Conservation (phyloP, 2,329 filamentous ascomycete genomes). For the Diplodia seriata region DNA sequence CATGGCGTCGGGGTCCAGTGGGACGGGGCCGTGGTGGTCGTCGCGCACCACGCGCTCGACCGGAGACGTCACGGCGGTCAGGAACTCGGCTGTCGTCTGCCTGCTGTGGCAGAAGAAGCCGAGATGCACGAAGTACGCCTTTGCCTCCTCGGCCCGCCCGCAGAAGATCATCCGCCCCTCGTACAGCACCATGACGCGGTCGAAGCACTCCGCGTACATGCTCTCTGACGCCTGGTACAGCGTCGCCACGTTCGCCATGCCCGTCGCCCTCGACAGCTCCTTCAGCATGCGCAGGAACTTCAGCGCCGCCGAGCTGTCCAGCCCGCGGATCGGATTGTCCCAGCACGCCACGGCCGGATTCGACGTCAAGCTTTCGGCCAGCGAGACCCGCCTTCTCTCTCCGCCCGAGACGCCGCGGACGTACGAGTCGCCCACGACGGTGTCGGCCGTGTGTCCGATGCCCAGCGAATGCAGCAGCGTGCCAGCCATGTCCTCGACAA, state of each 20-base stretch:
- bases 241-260: conserved; percentile 70
- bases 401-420: conserved; percentile 66
- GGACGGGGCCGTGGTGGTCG: conserved; percentile 64
- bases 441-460: conserved; percentile 73
- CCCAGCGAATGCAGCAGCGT: conserved; percentile 66
- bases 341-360: conserved; percentile 48
- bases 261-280: conserved; percentile 42
- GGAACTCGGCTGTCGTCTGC: conserved; percentile 73
- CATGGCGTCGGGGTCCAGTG: conserved; percentile 63
- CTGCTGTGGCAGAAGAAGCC: conserved; percentile 71
- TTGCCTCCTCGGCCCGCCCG: conserved; percentile 65
- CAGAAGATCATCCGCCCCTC: conserved; percentile 61
- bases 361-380: conserved; percentile 57
- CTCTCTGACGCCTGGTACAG: conserved; percentile 70
- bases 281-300: conserved; percentile 74
- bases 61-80: conserved; percentile 72
- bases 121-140: conserved; percentile 69
- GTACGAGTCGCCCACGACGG: conserved; percentile 76
- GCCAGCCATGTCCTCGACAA: conserved; percentile 70
- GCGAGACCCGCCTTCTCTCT: conserved; percentile 57
- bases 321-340: conserved; percentile 71
- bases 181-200: conserved; percentile 51
- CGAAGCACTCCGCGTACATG: conserved; percentile 50
- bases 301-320: conserved; percentile 75
- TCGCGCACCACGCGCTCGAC: conserved; percentile 63